These are phyloP conservation scores for Hyaloperonospora brassicae DNA, from an alignment of 352 stramenopile species.

Conservation along the genomic window DNA sequence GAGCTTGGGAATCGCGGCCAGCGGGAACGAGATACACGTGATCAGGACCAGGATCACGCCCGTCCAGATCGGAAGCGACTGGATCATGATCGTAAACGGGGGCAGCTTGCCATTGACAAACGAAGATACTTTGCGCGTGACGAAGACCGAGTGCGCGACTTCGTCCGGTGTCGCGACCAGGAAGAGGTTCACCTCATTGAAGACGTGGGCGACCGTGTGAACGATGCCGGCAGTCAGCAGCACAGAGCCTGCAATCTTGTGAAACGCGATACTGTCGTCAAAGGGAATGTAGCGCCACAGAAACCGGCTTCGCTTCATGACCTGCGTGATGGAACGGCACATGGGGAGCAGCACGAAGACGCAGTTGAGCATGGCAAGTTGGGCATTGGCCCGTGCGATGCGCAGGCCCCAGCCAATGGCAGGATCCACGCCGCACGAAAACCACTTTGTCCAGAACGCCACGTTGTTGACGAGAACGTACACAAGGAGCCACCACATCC, in stretches of 20 bases:
- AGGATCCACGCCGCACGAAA: conserved; percentile 60
- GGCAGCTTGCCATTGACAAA: conserved; percentile 44
- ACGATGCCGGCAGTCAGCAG: conserved; percentile 48
- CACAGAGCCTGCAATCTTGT: conserved; percentile 66
- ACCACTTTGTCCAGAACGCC: conserved; percentile 73
- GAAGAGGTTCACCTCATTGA: conserved; percentile 69
- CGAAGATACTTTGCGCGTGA: conserved; percentile 39
- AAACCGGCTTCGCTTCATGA: conserved; percentile 58
- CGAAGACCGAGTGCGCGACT: conserved; percentile 50
- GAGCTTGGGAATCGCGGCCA: conserved; percentile 64
- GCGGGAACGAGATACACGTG: conserved; percentile 56
- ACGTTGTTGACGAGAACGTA: conserved; percentile 62
- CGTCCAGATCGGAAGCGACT: conserved; percentile 60
- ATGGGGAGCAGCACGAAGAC: conserved; percentile 72
- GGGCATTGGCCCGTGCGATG: conserved; percentile 60
- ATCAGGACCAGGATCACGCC: conserved; percentile 62
- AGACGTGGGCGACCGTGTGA: conserved; percentile 57
- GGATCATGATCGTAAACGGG: conserved; percentile 59
- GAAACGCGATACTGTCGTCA: conserved; percentile 71
- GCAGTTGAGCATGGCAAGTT: conserved; percentile 74
- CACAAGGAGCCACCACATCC: conserved; percentile 72
- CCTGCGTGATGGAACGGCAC: conserved; percentile 64
- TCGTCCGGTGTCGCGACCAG: conserved; percentile 54
- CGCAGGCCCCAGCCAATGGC: conserved; percentile 66
- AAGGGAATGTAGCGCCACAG: conserved; percentile 74